Base-by-base conservation (phyloP, 768 basidiomycete genomes). In the Termitomyces sp. region DNA sequence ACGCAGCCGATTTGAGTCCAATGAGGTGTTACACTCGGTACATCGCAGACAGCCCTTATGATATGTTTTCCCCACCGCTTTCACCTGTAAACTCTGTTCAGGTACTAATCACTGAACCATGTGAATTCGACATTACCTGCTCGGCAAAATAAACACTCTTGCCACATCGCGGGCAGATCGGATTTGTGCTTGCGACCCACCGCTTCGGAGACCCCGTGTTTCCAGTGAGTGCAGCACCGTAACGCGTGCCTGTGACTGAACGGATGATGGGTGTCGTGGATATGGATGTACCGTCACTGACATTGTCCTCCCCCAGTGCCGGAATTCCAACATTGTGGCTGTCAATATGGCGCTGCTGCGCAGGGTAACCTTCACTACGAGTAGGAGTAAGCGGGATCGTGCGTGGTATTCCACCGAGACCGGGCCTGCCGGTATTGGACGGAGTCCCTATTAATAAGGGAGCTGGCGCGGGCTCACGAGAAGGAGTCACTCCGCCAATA, bases 131-230 rank as follows among this genome's bases (percentile, higher is more conserved):
- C 30, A 34, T 64, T 45, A 84, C 88, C 79, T 90, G 88, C 67
- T 93, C 90, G 14, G 90, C 90, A 64, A 93, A 92, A 71, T 88
- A 93, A 10, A 93, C 90, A 50, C 78, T 85, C 76, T 87, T 83
- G 37, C 73, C 74, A 60, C 90, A 93, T 53, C 77, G 76, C 9
- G 85, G 82, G 61, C 90, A 93, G 19, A 65, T 64, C 19, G 89
- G 87, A 8, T 82, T 80, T 21, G 79, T 77, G 22, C 66, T 53
- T 30, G 45, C 21, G 14, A 32, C 70, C 35, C 80, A 83, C 77
- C 83, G 86, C 57, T 69, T 76, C 10, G 74, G 73, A 30, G 77
- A 71, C 14, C 68, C 67, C 28, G 69, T 70, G 11, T 67, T 68
- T 12, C 73, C 71, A 7, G 71, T 68, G 10, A 87, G 71, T 0